Percentiles rank a stretch among this genome's conserved stretches.
These are phyloP conservation scores for Sequoia sempervirens DNA, from an alignment of 75 land plant genomes.

Conservation along the genomic window DNA sequence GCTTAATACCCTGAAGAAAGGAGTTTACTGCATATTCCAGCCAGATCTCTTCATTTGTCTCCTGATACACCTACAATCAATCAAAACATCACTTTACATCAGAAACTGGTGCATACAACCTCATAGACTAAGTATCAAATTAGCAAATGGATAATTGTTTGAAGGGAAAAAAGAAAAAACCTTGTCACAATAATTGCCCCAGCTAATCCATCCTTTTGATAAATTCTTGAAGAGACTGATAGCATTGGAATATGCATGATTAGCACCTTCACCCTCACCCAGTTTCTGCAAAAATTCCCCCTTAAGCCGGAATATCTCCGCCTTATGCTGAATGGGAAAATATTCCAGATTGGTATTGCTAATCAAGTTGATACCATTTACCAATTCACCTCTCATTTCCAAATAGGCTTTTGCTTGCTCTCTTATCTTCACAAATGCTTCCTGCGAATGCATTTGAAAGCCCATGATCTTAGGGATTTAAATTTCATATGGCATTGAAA, in stretches of 20 bases:
- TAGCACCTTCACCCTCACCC: conserved; percentile 81
- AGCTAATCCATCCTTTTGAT: conserved; percentile 99
- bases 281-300: conserved; percentile 90
- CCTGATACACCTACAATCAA: conserved; percentile 75
- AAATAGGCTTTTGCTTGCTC: conserved; percentile 97
- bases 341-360: conserved; percentile 94
- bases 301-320: conserved; percentile 89
- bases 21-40: conserved; percentile 96
- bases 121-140: neutral
- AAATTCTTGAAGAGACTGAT: conserved; percentile 77
- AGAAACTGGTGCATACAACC: neutral
- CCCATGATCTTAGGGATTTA: neutral
- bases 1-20: conserved; percentile 97
- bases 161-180: conserved; percentile 23
- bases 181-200: conserved; percentile 99
- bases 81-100: neutral
- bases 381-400: conserved; percentile 92
- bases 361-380: conserved; percentile 79
- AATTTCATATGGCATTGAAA: conserved; percentile 1
- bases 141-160: neutral
- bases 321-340: conserved; percentile 82
- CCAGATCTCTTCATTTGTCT: conserved; percentile 87
- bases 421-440: conserved; percentile 98
- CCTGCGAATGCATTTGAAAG: conserved; percentile 44
- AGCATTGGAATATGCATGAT: conserved; percentile 74